These are phyloP conservation scores for Aspergillus vadensis DNA, from an alignment of 2,329 filamentous ascomycete species.

Conservation along the genomic window DNA sequence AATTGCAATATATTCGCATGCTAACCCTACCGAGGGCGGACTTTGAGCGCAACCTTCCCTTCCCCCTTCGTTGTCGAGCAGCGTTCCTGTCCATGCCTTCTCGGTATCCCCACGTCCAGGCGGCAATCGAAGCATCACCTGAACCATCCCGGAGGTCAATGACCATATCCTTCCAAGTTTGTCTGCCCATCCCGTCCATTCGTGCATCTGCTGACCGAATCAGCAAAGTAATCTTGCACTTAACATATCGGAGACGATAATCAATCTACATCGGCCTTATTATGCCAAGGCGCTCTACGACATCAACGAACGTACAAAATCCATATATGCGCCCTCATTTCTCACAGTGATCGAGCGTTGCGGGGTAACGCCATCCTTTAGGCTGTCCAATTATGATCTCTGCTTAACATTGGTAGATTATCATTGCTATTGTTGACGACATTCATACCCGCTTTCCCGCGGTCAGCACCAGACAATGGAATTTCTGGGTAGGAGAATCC, in stretches of 20 bases:
- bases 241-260: constrained; percentile 4
- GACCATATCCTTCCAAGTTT: constrained; percentile 6
- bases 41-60: constrained; percentile 1
- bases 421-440: constrained; percentile 5
- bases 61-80: constrained; percentile 3
- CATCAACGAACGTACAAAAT: background rate
- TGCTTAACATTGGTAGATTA: background rate
- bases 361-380: background rate
- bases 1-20: background rate
- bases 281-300: constrained; percentile 5
- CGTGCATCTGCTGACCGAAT: background rate
- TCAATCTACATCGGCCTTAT: constrained; percentile 4
- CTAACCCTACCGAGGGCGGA: background rate
- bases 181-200: background rate
- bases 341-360: constrained; percentile 4
- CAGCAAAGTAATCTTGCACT: constrained; percentile 6
- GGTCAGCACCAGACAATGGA: constrained; percentile 7
- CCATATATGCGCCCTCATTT: constrained; percentile 1
- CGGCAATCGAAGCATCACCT: constrained; percentile 1
- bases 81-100: constrained; percentile 1
- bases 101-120: constrained; percentile 1
- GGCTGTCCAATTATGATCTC: background rate
- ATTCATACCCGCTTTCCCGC: constrained; percentile 1
- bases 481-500: background rate
- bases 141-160: constrained; percentile 3